Evolutionary conservation across 2,329 filamentous ascomycete species (phyloP).

Genomic region (Ascochyta koolunga): DNA sequence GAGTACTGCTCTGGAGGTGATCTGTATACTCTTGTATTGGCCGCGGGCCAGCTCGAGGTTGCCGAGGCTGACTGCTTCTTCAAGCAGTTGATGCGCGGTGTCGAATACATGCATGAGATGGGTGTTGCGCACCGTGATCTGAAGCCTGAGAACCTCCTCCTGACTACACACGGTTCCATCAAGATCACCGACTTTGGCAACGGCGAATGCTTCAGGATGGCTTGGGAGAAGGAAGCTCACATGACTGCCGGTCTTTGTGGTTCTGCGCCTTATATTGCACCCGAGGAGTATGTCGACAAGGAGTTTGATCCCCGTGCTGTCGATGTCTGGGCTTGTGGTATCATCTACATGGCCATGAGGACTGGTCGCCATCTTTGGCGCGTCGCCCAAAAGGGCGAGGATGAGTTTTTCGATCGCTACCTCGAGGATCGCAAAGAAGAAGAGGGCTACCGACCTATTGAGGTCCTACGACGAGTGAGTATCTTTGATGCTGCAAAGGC

Average conservation of each 20-base stretch:
- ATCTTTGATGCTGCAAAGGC: background rate
- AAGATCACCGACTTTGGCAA: slow-evolving; percentile 99
- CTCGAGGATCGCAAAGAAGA: slow-evolving; percentile 91
- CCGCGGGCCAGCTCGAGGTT: slow-evolving; percentile 89
- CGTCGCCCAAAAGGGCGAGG: slow-evolving; percentile 94
- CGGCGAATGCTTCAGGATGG: slow-evolving; percentile 99
- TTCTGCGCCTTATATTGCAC: slow-evolving; percentile 95
- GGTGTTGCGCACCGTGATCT: slow-evolving; percentile 95
- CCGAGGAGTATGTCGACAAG: slow-evolving; percentile 92
- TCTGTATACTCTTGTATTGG: slow-evolving; percentile 89
- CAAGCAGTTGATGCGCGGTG: slow-evolving; percentile 98
- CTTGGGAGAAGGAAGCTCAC: slow-evolving; percentile 97
- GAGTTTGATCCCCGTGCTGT: slow-evolving; percentile 98
- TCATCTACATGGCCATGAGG: slow-evolving; percentile 99
- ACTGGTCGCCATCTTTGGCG: slow-evolving; percentile 96
- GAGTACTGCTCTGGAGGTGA: slow-evolving; percentile 98
- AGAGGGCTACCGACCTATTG: slow-evolving; percentile 94
- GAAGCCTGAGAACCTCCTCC: slow-evolving; percentile 93
- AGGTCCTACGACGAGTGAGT: slow-evolving; percentile 91
- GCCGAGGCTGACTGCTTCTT: slow-evolving; percentile 97
- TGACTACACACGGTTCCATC: slow-evolving; percentile 88
- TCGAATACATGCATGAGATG: slow-evolving; percentile 99
- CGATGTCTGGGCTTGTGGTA: slow-evolving; percentile 96
- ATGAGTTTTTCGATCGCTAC: slow-evolving; percentile 96
- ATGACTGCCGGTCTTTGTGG: slow-evolving; percentile 98